A percentile compares a stretch with the other conserved stretches of the same genome.
phyloP scores from a whole-genome alignment of 768 basidiomycete species.

The Lentinula edodes region DNA sequence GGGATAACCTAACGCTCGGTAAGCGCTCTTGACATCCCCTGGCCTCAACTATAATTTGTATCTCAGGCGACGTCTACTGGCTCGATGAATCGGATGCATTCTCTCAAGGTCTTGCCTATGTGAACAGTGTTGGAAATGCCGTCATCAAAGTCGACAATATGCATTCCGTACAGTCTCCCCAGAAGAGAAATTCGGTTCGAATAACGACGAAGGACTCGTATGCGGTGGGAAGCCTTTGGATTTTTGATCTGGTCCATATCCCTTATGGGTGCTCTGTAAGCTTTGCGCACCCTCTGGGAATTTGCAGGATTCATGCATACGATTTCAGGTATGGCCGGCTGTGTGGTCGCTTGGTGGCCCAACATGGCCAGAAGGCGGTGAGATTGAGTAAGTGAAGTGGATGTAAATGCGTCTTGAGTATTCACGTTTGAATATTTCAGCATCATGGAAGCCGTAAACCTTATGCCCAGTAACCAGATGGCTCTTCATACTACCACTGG shows the following conservation, averaged over 20 bases:
- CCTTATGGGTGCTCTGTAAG: slow-evolving; percentile 49
- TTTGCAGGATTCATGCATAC: not conserved
- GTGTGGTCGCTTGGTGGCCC: slow-evolving; percentile 11
- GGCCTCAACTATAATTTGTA: not conserved
- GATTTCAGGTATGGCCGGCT: not conserved
- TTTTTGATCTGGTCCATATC: slow-evolving; percentile 40
- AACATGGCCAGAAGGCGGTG: slow-evolving; percentile 40
- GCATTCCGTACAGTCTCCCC: slow-evolving; percentile 43
- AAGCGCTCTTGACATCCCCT: not conserved
- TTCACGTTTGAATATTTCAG: slow-evolving; percentile 23
- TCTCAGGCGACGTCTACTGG: slow-evolving; percentile 44
- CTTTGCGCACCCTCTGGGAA: not conserved
- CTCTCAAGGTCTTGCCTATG: slow-evolving; percentile 38
- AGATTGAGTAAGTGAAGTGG: slow-evolving; percentile 34
- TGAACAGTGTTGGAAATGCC: slow-evolving; percentile 42
- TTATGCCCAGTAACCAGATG: slow-evolving; percentile 64
- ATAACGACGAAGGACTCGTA: slow-evolving; percentile 39
- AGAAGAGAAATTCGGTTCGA: slow-evolving; percentile 55
- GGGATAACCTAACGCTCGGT: slow-evolving; percentile 30
- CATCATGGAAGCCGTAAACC: slow-evolving; percentile 82
- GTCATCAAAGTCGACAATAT: slow-evolving; percentile 60
- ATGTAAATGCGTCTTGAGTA: too few relatives aligned
- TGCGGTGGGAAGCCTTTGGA: slow-evolving; percentile 36
- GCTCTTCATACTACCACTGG: slow-evolving; percentile 67
- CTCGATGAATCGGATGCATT: slow-evolving; percentile 31